Evolutionary conservation across 2,329 filamentous ascomycete genomes (phyloP).

Genomic region (Aulographum hederae): DNA sequence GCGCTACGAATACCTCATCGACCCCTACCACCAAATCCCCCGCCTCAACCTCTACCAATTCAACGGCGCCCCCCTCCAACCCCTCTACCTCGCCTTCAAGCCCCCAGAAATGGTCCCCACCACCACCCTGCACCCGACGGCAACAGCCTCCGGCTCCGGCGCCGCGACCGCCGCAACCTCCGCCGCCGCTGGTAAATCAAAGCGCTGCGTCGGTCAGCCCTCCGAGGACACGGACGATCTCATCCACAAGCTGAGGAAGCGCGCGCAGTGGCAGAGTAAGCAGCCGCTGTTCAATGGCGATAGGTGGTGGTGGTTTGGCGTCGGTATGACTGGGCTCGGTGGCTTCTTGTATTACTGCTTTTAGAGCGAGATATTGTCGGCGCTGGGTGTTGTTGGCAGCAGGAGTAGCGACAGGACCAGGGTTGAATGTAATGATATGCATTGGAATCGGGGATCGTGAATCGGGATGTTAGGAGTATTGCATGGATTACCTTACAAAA

Average conservation of each 20-base stretch:
- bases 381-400: too few relatives aligned
- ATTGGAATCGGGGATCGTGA: too few relatives aligned
- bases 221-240: slow-evolving; percentile 5
- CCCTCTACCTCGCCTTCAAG: slow-evolving; percentile 45
- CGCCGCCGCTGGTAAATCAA: slow-evolving; percentile 17
- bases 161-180: too few relatives aligned
- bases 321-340: slow-evolving; percentile 28
- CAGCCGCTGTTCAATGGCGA: slow-evolving; percentile 22
- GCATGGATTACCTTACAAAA: too few relatives aligned
- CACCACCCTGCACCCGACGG: slow-evolving; percentile 40
- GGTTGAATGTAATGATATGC: too few relatives aligned
- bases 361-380: too few relatives aligned
- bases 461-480: too few relatives aligned
- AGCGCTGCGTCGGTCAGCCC: slow-evolving; percentile 1
- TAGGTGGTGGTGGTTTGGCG: slow-evolving; percentile 31
- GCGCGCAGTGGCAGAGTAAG: slow-evolving; percentile 9
- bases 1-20: slow-evolving; percentile 29
- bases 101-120: slow-evolving; percentile 55
- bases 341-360: slow-evolving; percentile 28
- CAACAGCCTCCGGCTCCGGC: slow-evolving; percentile 14
- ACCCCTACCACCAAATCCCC: slow-evolving; percentile 41
- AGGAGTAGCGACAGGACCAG: too few relatives aligned
- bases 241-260: slow-evolving; percentile 7
- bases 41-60: slow-evolving; percentile 46
- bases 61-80: slow-evolving; percentile 46